These are phyloP conservation scores for Chlamydomonas sp. DNA, from an alignment of 139 green algal species.

Conservation along the genomic window DNA sequence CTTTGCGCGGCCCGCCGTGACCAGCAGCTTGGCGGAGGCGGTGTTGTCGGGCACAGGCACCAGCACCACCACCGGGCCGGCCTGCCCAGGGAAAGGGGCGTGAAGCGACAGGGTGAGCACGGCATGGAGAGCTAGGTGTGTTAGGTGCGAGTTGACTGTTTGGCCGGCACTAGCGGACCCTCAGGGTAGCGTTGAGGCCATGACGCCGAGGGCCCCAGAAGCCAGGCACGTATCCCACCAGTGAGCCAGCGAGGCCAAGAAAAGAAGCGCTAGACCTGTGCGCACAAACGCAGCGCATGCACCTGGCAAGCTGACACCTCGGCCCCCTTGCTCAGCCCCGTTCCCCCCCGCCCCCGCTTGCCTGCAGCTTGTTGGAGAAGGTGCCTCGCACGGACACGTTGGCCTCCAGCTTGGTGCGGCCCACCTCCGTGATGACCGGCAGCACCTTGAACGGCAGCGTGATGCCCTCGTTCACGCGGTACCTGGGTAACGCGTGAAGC, in stretches of 20 bases:
- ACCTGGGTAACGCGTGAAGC: constrained; percentile 31
- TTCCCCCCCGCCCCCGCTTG: constrained; percentile 36
- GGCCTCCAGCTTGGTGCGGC: constrained; percentile 88
- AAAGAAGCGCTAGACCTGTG: too few relatives aligned
- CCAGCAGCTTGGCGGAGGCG: constrained; percentile 83
- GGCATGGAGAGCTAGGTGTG: background rate
- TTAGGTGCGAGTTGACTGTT: too few relatives aligned
- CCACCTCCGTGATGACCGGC: constrained; percentile 92
- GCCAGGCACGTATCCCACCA: too few relatives aligned
- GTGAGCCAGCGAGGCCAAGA: too few relatives aligned
- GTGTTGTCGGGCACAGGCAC: constrained; percentile 96
- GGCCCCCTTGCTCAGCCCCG: constrained; percentile 35
- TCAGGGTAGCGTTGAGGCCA: too few relatives aligned
- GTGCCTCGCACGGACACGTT: constrained; percentile 69
- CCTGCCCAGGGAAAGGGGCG: background rate
- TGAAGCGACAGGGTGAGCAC: background rate
- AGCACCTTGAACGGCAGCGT: constrained; percentile 93
- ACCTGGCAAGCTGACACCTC: too few relatives aligned
- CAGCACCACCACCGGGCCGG: constrained; percentile 71
- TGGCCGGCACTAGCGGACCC: too few relatives aligned
- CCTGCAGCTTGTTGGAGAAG: constrained; percentile 85
- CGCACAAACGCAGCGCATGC: too few relatives aligned
- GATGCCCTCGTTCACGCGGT: constrained; percentile 81
- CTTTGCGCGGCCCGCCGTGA: constrained; percentile 89
- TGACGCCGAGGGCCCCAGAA: too few relatives aligned